Evolutionary conservation across 1,139 yeast species (phyloP).

Genomic region (Kazachstania sp.): DNA sequence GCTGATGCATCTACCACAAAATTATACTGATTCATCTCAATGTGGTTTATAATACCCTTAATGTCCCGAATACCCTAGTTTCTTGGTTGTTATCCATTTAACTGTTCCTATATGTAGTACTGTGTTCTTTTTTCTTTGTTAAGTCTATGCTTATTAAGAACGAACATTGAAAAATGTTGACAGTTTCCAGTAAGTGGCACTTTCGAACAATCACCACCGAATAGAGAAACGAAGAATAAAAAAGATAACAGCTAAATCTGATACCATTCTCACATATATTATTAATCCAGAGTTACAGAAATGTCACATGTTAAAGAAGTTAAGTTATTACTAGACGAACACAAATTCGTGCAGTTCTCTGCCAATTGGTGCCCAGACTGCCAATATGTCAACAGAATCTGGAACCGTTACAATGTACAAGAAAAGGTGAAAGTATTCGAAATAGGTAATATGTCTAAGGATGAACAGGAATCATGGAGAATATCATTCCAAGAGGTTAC

Average conservation of each 20-base stretch:
- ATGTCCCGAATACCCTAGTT: background rate
- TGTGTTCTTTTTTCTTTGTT: too few species aligned
- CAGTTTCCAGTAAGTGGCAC: too few species aligned
- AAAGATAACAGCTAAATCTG: too few species aligned
- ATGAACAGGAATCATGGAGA: constrained; percentile 49
- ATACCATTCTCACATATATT: too few species aligned
- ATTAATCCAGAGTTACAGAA: background rate
- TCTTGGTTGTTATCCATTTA: too few species aligned
- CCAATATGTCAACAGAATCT: constrained; percentile 48
- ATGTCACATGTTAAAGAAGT: constrained; percentile 28
- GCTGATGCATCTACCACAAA: constrained; percentile 29
- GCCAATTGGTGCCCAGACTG: constrained; percentile 79
- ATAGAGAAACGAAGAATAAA: too few species aligned
- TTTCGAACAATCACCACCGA: too few species aligned
- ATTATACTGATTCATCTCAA: constrained; percentile 13
- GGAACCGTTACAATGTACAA: constrained; percentile 42
- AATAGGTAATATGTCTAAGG: constrained; percentile 45
- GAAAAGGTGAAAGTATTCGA: constrained; percentile 49
- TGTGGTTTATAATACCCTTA: background rate
- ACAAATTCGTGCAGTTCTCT: constrained; percentile 50
- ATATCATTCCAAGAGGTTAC: constrained; percentile 51
- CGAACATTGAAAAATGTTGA: too few species aligned
- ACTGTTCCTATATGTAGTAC: too few species aligned
- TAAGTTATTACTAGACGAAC: constrained; percentile 37
- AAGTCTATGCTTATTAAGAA: too few species aligned